Evolutionary conservation across 2,329 filamentous ascomycete species (phyloP).

Genomic region (Geosmithia flava): DNA sequence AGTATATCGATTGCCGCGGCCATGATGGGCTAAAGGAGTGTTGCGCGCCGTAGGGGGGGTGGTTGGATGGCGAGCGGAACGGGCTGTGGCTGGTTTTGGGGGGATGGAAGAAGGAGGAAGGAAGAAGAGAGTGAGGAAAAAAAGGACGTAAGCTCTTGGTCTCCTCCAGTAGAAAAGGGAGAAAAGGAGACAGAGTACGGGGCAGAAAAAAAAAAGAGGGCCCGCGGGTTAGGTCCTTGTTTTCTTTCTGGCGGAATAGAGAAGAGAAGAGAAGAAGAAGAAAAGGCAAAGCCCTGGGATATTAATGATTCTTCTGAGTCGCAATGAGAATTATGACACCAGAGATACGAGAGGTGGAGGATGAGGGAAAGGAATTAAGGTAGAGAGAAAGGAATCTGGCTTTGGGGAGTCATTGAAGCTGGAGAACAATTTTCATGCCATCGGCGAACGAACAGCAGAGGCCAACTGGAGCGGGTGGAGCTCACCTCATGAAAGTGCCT

Average conservation of each 20-base stretch:
- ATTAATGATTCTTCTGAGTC: neutral
- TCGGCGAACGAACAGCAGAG: neutral
- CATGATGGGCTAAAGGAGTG: constrained; percentile 25
- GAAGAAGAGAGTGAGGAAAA: neutral
- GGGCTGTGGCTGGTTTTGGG: neutral
- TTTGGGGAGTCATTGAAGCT: constrained; percentile 4
- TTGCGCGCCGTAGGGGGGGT: constrained; percentile 2
- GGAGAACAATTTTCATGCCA: constrained; percentile 23
- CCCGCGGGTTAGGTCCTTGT: neutral
- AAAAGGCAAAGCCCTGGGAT: neutral
- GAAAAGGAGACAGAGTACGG: too few species aligned
- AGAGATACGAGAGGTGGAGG: constrained; percentile 11
- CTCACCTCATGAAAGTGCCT: neutral
- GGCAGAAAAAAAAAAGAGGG: neutral
- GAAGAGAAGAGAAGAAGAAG: neutral
- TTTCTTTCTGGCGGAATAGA: neutral
- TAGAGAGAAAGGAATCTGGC: neutral
- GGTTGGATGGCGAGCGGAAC: neutral
- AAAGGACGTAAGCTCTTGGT: neutral
- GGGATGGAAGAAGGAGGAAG: neutral
- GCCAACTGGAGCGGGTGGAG: neutral
- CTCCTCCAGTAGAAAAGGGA: too few species aligned
- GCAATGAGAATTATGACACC: constrained; percentile 7
- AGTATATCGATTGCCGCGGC: constrained; percentile 39
- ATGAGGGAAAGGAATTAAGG: neutral